These are phyloP conservation scores for Xylariales sp. DNA, from an alignment of 2,329 filamentous ascomycete species.

Conservation along the genomic window DNA sequence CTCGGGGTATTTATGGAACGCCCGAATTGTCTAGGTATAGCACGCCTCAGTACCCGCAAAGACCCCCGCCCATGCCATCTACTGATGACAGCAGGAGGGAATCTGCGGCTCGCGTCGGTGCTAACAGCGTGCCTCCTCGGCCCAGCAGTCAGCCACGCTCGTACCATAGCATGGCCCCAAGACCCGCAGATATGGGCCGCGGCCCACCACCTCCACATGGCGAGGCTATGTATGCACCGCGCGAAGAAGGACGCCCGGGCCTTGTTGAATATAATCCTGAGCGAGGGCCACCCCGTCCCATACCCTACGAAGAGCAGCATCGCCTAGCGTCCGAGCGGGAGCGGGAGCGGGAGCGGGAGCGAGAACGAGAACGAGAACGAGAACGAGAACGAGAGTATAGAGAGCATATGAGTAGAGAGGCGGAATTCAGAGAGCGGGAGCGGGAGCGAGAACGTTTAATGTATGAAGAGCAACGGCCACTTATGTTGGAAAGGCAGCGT, in stretches of 20 bases:
- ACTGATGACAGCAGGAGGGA: constrained; percentile 61
- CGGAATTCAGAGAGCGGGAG: constrained; percentile 60
- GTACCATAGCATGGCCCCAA: constrained; percentile 58
- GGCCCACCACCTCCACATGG: constrained; percentile 46
- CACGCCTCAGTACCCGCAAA: constrained; percentile 68
- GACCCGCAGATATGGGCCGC: constrained; percentile 61
- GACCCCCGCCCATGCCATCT: constrained; percentile 59
- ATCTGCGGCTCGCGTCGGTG: constrained; percentile 47
- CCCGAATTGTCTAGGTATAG: constrained; percentile 69
- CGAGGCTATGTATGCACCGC: constrained; percentile 59
- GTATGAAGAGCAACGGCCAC: constrained; percentile 51
- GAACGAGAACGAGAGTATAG: constrained; percentile 52
- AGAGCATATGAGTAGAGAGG: constrained; percentile 54
- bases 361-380: constrained; percentile 54
- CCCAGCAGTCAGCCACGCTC: constrained; percentile 65
- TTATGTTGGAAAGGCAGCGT: constrained; percentile 51
- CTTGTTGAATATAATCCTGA: constrained; percentile 66
- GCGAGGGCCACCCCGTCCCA: constrained; percentile 55
- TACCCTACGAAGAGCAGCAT: constrained; percentile 66
- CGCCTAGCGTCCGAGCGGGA: constrained; percentile 62
- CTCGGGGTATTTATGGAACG: constrained; percentile 62
- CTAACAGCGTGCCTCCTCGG: constrained; percentile 57
- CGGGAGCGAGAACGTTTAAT: constrained; percentile 56
- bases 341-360: constrained; percentile 57
- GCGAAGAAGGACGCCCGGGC: constrained; percentile 59